Evolutionary conservation across 257 asterid genomes (phyloP).

Genomic region (Petunia secreta): DNA sequence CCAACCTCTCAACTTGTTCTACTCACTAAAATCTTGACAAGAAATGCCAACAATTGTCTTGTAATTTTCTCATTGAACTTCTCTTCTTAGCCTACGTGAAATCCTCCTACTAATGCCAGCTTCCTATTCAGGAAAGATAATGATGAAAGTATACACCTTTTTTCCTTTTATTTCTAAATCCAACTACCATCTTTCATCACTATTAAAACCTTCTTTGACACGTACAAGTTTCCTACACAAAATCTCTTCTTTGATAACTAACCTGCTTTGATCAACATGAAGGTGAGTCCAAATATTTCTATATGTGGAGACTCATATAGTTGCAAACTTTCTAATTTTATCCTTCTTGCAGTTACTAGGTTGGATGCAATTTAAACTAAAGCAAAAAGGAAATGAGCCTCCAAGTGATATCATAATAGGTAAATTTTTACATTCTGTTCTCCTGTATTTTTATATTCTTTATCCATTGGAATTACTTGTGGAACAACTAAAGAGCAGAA

Average conservation of each 20-base stretch:
- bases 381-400: constrained; percentile 50
- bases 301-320: constrained; percentile 27
- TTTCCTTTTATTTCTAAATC: constrained; percentile 14
- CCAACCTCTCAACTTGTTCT: constrained; percentile 39
- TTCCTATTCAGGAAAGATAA: constrained; percentile 41
- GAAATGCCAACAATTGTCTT: constrained; percentile 55
- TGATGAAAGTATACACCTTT: constrained; percentile 37
- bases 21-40: constrained; percentile 38
- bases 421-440: constrained; percentile 32
- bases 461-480: no score
- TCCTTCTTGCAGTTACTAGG: constrained; percentile 73
- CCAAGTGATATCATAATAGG: constrained; percentile 54
- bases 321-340: constrained; percentile 34
- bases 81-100: constrained; percentile 46
- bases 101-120: constrained; percentile 44
- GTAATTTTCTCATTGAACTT: constrained; percentile 60
- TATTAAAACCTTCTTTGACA: constrained; percentile 30
- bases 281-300: constrained; percentile 54
- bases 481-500: no score
- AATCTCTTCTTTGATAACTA: constrained; percentile 28
- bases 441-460: neutral
- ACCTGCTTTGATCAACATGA: constrained; percentile 53
- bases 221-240: constrained; percentile 27
- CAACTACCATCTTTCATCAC: constrained; percentile 34
- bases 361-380: constrained; percentile 81